Conservation (phyloP, 2,329 filamentous ascomycete genomes). For the Cryoendolithus antarcticus region DNA sequence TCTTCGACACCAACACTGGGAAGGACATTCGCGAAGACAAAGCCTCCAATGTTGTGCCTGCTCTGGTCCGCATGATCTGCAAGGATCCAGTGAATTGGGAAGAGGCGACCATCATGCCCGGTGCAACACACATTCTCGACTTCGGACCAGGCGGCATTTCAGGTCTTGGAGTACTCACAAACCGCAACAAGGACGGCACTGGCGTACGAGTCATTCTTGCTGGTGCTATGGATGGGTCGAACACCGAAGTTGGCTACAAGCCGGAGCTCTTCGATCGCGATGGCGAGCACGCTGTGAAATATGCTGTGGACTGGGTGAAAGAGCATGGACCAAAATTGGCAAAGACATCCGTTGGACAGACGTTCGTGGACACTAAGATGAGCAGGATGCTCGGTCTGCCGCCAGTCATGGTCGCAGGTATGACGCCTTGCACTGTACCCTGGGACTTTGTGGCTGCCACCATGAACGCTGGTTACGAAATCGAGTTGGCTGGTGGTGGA, state of each 20-base stretch:
- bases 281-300: constrained; percentile 86
- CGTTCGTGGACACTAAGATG: constrained; percentile 95
- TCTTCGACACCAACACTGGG: constrained; percentile 83
- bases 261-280: constrained; percentile 95
- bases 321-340: constrained; percentile 88
- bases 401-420: constrained; percentile 81
- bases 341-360: constrained; percentile 77
- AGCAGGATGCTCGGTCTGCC: constrained; percentile 73
- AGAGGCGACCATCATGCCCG: constrained; percentile 78
- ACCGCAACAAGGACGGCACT: constrained; percentile 97
- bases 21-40: constrained; percentile 64
- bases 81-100: constrained; percentile 94
- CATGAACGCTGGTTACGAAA: constrained; percentile 91
- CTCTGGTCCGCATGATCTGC: constrained; percentile 83
- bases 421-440: constrained; percentile 81
- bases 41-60: constrained; percentile 63
- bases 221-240: constrained; percentile 81
- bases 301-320: constrained; percentile 94
- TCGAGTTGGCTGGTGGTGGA: constrained; percentile 79
- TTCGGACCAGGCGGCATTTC: constrained; percentile 96
- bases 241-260: constrained; percentile 91
- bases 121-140: constrained; percentile 87
- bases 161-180: constrained; percentile 87
- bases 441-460: constrained; percentile 88
- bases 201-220: constrained; percentile 93